Percentiles rank a stretch among this genome's conserved stretches.
These are phyloP conservation scores for Aureobasidium uvarum DNA, from an alignment of 2,329 filamentous ascomycete species.

Conservation along the genomic window DNA sequence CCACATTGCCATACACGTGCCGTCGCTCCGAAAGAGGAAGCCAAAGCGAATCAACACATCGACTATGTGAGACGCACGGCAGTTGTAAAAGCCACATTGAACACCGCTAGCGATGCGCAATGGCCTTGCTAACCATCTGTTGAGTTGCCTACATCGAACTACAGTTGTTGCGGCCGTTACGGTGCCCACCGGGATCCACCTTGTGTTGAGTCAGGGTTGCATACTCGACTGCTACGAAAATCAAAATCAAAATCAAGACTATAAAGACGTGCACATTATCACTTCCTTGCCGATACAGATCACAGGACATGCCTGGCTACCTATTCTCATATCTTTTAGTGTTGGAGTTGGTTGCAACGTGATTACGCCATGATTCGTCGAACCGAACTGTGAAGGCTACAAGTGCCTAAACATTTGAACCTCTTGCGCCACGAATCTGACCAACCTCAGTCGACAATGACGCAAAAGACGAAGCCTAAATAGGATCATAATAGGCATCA, in stretches of 20 bases:
- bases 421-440: too few relatives aligned
- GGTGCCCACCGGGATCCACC: slow-evolving; percentile 3
- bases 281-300: not conserved
- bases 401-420: too few relatives aligned
- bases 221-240: not conserved
- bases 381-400: too few relatives aligned
- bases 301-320: not conserved
- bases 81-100: too few relatives aligned
- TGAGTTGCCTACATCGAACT: not conserved
- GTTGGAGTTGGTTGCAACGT: too few relatives aligned
- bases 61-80: not conserved
- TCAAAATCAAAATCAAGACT: too few relatives aligned
- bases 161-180: slow-evolving; percentile 3
- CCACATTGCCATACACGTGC: not conserved
- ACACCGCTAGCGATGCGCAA: too few relatives aligned
- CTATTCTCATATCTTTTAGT: too few relatives aligned
- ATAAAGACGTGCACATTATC: too few relatives aligned
- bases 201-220: not conserved
- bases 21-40: not conserved
- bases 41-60: not conserved
- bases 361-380: too few relatives aligned
- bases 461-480: too few relatives aligned
- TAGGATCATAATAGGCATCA: not conserved
- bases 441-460: too few relatives aligned
- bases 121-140: not conserved